Conservation (phyloP, 2,329 filamentous ascomycete species). For the Parastagonospora avenae region DNA sequence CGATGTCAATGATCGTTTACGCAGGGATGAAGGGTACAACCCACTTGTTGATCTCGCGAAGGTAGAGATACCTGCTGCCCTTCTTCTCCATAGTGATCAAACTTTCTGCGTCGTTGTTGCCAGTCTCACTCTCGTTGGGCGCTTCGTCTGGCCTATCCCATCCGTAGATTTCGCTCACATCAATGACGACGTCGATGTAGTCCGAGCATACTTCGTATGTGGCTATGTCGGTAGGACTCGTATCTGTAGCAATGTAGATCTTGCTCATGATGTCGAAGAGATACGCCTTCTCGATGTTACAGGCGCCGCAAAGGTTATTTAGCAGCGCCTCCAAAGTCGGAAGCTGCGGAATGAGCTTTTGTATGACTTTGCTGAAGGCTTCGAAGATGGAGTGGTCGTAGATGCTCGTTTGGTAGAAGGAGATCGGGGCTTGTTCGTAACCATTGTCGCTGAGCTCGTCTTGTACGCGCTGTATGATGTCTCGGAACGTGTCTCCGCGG, state of each 20-base stretch:
- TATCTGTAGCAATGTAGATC: slow-evolving; percentile 98
- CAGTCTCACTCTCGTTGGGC: slow-evolving; percentile 47
- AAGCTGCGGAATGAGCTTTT: slow-evolving; percentile 93
- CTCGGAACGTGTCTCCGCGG: slow-evolving; percentile 92
- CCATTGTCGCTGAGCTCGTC: slow-evolving; percentile 94
- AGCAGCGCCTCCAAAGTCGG: slow-evolving; percentile 92
- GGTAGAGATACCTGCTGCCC: slow-evolving; percentile 64
- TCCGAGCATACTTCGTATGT: slow-evolving; percentile 98
- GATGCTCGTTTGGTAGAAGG: slow-evolving; percentile 95
- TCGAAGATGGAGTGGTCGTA: slow-evolving; percentile 99
- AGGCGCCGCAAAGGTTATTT: slow-evolving; percentile 90
- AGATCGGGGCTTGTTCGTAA: slow-evolving; percentile 90
- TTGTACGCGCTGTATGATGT: slow-evolving; percentile 94
- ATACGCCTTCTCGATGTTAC: slow-evolving; percentile 96
- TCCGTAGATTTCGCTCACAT: slow-evolving; percentile 94
- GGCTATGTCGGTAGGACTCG: slow-evolving; percentile 88
- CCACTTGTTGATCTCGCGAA: slow-evolving; percentile 70
- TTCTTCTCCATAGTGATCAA: slow-evolving; percentile 65
- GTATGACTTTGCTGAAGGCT: slow-evolving; percentile 97
- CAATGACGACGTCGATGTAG: slow-evolving; percentile 97
- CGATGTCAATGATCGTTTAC: background rate
- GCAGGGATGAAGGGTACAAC: slow-evolving; percentile 23
- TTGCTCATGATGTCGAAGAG: slow-evolving; percentile 97
- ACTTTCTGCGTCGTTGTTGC: slow-evolving; percentile 63
- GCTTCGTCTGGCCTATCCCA: slow-evolving; percentile 59